A percentile compares a stretch with the other conserved stretches of the same genome.
These are phyloP conservation scores for Colletotrichum echinochloae DNA, from an alignment of 2,329 filamentous ascomycete species.

Conservation along the genomic window DNA sequence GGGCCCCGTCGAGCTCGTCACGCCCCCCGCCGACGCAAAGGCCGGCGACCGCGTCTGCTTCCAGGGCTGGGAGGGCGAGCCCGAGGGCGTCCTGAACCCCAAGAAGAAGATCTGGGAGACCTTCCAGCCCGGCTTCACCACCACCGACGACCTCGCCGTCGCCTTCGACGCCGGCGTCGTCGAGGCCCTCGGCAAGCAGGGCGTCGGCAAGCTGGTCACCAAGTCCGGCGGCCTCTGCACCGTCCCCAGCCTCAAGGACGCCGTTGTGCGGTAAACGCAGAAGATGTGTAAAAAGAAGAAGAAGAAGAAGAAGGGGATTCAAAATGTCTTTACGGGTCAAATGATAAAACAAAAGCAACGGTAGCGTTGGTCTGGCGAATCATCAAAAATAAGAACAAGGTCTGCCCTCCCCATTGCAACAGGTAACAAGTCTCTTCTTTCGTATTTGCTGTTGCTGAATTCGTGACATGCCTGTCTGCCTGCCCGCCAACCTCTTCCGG, in stretches of 20 bases:
- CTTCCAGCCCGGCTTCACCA: slow-evolving; percentile 96
- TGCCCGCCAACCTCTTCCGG: background rate
- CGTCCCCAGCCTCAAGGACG: slow-evolving; percentile 83
- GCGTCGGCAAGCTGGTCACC: slow-evolving; percentile 77
- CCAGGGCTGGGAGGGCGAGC: slow-evolving; percentile 93
- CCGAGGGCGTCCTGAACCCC: slow-evolving; percentile 93
- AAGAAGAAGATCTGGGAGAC: slow-evolving; percentile 99
- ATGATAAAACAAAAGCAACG: slow-evolving; percentile 22
- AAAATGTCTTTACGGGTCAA: background rate
- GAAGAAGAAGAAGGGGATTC: background rate
- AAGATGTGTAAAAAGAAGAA: background rate
- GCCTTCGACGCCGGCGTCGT: slow-evolving; percentile 86
- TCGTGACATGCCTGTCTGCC: too few relatives aligned
- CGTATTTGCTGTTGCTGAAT: background rate
- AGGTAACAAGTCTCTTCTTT: background rate
- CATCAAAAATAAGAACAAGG: slow-evolving; percentile 3
- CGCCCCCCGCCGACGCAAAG: slow-evolving; percentile 79
- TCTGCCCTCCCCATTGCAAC: background rate
- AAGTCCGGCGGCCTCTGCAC: slow-evolving; percentile 83
- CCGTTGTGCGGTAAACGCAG: slow-evolving; percentile 78
- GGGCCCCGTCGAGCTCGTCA: slow-evolving; percentile 91
- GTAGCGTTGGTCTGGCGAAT: background rate
- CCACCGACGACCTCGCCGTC: slow-evolving; percentile 82
- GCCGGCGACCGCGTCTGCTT: slow-evolving; percentile 93
- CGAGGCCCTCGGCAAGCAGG: slow-evolving; percentile 79